Conservation (phyloP, 2,329 filamentous ascomycete genomes). For the Phialophora verrucosa region DNA sequence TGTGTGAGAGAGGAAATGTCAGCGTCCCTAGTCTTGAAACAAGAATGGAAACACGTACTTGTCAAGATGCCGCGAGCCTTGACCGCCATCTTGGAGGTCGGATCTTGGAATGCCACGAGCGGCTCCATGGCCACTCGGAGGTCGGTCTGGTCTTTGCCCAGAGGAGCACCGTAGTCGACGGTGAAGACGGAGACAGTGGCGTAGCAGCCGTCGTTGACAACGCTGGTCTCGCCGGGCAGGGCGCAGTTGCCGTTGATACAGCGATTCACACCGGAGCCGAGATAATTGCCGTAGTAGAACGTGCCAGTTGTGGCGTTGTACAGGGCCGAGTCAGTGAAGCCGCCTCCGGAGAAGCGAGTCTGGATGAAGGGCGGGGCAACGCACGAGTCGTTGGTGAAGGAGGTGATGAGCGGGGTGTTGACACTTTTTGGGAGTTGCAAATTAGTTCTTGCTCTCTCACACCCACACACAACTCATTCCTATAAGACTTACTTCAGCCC, state of each 20-base stretch:
- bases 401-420: slow-evolving; percentile 56
- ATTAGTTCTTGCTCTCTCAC: slow-evolving; percentile 8
- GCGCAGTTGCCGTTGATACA: slow-evolving; percentile 60
- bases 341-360: slow-evolving; percentile 57
- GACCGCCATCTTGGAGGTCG: slow-evolving; percentile 18
- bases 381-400: slow-evolving; percentile 47
- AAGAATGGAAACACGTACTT: slow-evolving; percentile 21
- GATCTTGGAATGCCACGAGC: slow-evolving; percentile 22
- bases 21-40: background rate
- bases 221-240: slow-evolving; percentile 57
- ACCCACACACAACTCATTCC: background rate
- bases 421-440: slow-evolving; percentile 43
- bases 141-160: slow-evolving; percentile 20
- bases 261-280: slow-evolving; percentile 52
- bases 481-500: slow-evolving; percentile 44
- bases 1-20: background rate
- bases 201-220: slow-evolving; percentile 52
- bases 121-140: slow-evolving; percentile 22
- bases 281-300: slow-evolving; percentile 52
- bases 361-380: slow-evolving; percentile 54
- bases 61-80: slow-evolving; percentile 21
- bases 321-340: slow-evolving; percentile 54
- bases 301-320: slow-evolving; percentile 52
- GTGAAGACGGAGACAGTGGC: slow-evolving; percentile 55
- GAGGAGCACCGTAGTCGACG: slow-evolving; percentile 59